Conservation (phyloP, 257 asterid species). For the Solanum etuberosum region DNA sequence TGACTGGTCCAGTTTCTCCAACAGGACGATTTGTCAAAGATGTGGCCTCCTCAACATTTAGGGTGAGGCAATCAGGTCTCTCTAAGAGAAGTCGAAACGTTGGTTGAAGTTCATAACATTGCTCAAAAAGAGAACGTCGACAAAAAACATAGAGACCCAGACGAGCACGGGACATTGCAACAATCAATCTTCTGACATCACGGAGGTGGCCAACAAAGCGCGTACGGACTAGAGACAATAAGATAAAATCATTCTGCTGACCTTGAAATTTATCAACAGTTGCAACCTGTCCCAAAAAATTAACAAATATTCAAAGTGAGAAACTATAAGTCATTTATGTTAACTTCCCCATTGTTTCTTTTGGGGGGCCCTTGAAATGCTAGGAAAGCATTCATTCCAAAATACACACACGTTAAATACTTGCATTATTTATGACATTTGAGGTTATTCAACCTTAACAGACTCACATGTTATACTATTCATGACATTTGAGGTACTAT, state of each 20-base stretch:
- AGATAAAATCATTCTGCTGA: constrained; percentile 84
- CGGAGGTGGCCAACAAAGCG: constrained; percentile 99
- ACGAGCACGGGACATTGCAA: constrained; percentile 99
- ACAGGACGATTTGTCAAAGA: constrained; percentile 68
- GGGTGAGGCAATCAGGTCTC: constrained; percentile 72
- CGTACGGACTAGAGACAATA: constrained; percentile 88
- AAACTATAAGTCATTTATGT: not conserved
- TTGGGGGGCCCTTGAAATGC: not conserved
- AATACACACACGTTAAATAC: not conserved
- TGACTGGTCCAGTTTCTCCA: constrained; percentile 53
- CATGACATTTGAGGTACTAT: not conserved
- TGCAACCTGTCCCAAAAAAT: constrained; percentile 42
- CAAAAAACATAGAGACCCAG: constrained; percentile 89
- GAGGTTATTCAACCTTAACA: not conserved
- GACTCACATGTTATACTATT: not conserved
- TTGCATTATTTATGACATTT: not conserved
- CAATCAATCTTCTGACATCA: constrained; percentile 95
- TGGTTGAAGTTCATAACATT: constrained; percentile 93
- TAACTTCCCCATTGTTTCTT: not conserved
- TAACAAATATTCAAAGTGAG: not conserved
- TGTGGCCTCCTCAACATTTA: constrained; percentile 55
- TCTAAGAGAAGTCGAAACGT: constrained; percentile 74
- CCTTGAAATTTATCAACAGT: constrained; percentile 99
- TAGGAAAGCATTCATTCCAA: constrained; percentile 1
- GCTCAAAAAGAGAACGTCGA: constrained; percentile 89